phyloP scores from a whole-genome alignment of 805 yeast species.

The Sugiyamaella americana region DNA sequence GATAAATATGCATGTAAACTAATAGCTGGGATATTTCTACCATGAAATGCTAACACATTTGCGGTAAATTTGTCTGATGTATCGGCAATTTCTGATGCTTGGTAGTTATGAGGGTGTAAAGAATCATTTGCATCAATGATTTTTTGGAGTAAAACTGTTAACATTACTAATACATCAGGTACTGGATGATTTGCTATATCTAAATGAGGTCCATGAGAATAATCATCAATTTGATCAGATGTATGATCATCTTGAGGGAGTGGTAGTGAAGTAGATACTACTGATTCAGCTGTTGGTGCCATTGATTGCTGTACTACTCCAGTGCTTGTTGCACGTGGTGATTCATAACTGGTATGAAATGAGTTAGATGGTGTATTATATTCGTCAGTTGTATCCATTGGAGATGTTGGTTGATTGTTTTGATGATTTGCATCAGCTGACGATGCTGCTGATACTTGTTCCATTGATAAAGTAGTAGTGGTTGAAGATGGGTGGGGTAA shows the following conservation, averaged over 20 bases:
- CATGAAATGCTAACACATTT: slow-evolving; percentile 80
- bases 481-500: slow-evolving; percentile 34
- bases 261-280: too few species aligned
- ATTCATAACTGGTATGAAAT: neutral
- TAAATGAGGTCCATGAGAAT: slow-evolving; percentile 25
- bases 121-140: slow-evolving; percentile 88
- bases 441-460: slow-evolving; percentile 22
- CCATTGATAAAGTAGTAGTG: slow-evolving; percentile 27
- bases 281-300: neutral
- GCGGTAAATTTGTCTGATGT: slow-evolving; percentile 24
- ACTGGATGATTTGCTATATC: slow-evolving; percentile 82
- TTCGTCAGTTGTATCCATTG: slow-evolving; percentile 1
- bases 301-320: neutral
- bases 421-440: slow-evolving; percentile 25
- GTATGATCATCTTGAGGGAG: neutral
- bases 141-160: slow-evolving; percentile 75
- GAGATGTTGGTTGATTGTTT: neutral
- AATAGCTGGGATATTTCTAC: slow-evolving; percentile 94
- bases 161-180: slow-evolving; percentile 73
- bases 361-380: neutral
- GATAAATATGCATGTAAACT: slow-evolving; percentile 81
- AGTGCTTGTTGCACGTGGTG: neutral
- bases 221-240: neutral
- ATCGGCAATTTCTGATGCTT: slow-evolving; percentile 23
- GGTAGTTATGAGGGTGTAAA: slow-evolving; percentile 61